phyloP scores from a whole-genome alignment of 805 yeast species.

The Yamadazyma takamatsuzukensis region DNA sequence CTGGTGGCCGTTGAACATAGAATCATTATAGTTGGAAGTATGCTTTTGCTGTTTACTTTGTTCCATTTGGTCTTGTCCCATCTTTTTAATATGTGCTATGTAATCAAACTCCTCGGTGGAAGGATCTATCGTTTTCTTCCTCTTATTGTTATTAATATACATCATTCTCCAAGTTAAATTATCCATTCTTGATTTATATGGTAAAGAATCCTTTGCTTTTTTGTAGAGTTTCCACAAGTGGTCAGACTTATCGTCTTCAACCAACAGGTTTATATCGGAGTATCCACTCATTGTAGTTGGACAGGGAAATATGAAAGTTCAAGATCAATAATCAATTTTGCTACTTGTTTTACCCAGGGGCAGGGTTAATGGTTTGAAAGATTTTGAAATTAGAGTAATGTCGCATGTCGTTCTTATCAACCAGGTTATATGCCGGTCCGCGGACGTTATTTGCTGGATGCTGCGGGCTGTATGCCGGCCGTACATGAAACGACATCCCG shows the following conservation, averaged over 20 bases:
- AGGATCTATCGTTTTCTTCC: conserved; percentile 32
- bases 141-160: conserved; percentile 39
- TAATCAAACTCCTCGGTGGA: conserved; percentile 58
- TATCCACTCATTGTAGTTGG: conserved; percentile 3
- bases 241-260: conserved; percentile 15
- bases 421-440: too few relatives aligned
- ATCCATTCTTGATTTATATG: conserved; percentile 74
- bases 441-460: too few relatives aligned
- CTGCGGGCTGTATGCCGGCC: too few relatives aligned
- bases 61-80: conserved; percentile 53
- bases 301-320: not conserved
- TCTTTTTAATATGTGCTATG: conserved; percentile 57
- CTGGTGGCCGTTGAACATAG: too few relatives aligned
- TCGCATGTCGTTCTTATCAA: too few relatives aligned
- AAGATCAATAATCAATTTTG: too few relatives aligned
- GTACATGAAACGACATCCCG: too few relatives aligned
- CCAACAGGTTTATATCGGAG: conserved; percentile 2
- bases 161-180: conserved; percentile 87
- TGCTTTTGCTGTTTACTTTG: too few relatives aligned
- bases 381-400: too few relatives aligned
- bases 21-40: too few relatives aligned
- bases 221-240: conserved; percentile 77
- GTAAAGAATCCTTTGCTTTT: conserved; percentile 68
- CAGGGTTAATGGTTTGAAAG: too few relatives aligned
- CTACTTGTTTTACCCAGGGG: too few relatives aligned